Conservation (phyloP, 2,329 filamentous ascomycete species). For the Colletotrichum magnum region DNA sequence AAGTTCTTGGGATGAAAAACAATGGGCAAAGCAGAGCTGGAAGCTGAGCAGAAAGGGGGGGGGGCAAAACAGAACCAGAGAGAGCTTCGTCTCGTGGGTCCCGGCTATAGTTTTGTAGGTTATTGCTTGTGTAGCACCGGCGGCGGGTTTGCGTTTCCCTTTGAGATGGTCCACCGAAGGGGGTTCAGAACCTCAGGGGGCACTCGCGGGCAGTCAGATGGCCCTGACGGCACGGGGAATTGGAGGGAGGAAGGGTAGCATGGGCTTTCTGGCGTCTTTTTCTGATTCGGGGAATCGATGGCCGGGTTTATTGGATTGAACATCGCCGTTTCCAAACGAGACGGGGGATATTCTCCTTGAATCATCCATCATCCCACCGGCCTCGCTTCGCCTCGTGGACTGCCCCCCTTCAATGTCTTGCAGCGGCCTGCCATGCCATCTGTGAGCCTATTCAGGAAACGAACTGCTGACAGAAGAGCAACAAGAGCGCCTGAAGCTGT, state of each 20-base stretch:
- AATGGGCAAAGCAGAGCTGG: constrained; percentile 8
- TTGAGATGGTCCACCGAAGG: background rate
- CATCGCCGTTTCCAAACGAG: background rate
- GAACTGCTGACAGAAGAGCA: background rate
- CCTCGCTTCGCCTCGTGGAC: no score
- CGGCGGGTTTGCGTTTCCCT: background rate
- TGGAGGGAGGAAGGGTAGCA: constrained; percentile 5
- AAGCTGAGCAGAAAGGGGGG: constrained; percentile 8
- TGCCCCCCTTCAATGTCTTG: background rate
- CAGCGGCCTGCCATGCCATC: background rate
- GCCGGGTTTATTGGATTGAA: background rate
- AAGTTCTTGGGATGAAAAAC: background rate
- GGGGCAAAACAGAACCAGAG: background rate
- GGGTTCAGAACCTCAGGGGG: constrained; percentile 2
- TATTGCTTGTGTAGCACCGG: constrained; percentile 6
- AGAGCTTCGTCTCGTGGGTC: background rate
- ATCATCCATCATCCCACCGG: background rate
- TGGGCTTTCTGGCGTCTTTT: constrained; percentile 4
- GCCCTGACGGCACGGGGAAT: constrained; percentile 8
- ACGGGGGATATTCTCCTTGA: background rate
- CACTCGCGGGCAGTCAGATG: background rate
- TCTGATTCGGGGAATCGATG: constrained; percentile 13
- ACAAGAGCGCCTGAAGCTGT: background rate
- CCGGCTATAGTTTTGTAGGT: constrained; percentile 22
- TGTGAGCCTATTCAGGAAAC: background rate